Percentiles rank a stretch among this genome's conserved stretches.
phyloP scores from a whole-genome alignment of 176 grass and related monocot genomes.

The Eleusine coracana region DNA sequence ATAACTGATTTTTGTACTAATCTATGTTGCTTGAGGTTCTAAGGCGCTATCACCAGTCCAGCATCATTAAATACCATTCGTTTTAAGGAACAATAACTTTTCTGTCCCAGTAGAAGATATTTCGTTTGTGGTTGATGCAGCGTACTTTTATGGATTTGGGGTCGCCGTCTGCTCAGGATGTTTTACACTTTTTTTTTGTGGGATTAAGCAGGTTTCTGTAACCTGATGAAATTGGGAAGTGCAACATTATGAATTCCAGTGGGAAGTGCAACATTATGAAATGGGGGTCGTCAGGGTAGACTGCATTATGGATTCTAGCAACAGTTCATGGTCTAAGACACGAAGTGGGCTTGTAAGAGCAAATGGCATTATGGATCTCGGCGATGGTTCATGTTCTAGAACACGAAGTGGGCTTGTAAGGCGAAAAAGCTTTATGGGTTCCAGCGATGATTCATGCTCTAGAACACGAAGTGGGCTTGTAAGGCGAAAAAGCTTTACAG shows the following conservation, averaged over 20 bases:
- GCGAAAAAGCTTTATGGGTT: conserved; percentile 13
- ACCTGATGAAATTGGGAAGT: background rate
- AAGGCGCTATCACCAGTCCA: background rate
- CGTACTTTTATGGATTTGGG: conserved; percentile 7
- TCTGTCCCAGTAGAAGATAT: background rate
- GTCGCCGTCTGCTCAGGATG: background rate
- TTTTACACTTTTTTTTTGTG: conserved; percentile 20
- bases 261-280: conserved; percentile 21
- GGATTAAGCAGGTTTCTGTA: conserved; percentile 28
- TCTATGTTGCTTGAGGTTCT: background rate
- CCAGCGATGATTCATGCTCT: conserved; percentile 25
- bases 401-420: conserved; percentile 52
- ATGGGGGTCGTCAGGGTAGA: conserved; percentile 24
- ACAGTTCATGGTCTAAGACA: conserved; percentile 33
- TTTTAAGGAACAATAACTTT: background rate
- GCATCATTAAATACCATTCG: background rate
- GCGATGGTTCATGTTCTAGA: conserved; percentile 10
- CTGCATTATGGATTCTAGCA: background rate
- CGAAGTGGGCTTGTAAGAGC: conserved; percentile 36
- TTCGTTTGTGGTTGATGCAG: background rate
- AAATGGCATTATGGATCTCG: background rate
- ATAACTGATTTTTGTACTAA: background rate
- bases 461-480: conserved; percentile 41
- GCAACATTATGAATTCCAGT: conserved; percentile 14
- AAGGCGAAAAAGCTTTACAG: conserved; percentile 19